Percentiles rank a stretch among this genome's conserved stretches.
phyloP scores from a whole-genome alignment of 2,329 filamentous ascomycete species.

The Xylaria sp. region DNA sequence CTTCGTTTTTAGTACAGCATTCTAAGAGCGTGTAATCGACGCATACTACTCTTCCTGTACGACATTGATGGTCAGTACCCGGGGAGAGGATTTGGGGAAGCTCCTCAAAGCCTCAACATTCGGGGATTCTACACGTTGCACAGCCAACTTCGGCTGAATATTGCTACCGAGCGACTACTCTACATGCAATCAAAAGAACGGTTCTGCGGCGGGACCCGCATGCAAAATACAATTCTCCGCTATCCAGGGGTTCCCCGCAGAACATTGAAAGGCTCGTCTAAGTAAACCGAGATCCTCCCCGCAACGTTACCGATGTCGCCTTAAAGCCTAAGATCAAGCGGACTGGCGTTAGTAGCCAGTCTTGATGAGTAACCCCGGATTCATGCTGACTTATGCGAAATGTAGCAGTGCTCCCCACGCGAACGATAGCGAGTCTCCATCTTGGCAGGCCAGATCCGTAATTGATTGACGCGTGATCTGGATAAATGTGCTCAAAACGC shows the following conservation, averaged over 20 bases:
- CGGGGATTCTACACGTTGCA: constrained; percentile 22
- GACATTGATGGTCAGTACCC: background rate
- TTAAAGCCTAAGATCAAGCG: constrained; percentile 27
- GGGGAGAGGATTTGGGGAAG: constrained; percentile 7
- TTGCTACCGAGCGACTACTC: constrained; percentile 8
- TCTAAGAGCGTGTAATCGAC: background rate
- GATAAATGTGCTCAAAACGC: constrained; percentile 41
- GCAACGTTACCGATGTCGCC: constrained; percentile 13
- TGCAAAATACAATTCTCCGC: constrained; percentile 12
- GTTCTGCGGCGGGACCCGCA: constrained; percentile 14
- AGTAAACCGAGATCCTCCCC: constrained; percentile 25
- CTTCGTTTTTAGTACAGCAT: background rate
- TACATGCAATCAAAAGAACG: constrained; percentile 3
- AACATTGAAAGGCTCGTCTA: constrained; percentile 1
- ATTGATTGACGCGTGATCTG: constrained; percentile 43
- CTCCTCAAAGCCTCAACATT: background rate
- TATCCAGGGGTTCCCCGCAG: constrained; percentile 25
- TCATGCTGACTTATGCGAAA: constrained; percentile 21
- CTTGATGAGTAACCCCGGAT: background rate
- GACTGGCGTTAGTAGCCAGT: constrained; percentile 9
- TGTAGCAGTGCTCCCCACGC: constrained; percentile 24
- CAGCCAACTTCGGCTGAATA: constrained; percentile 27
- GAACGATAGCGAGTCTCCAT: constrained; percentile 17
- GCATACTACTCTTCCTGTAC: background rate
- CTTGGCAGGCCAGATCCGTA: constrained; percentile 33